Conservation (phyloP, 441 rosid species). For the Brassica balearica region DNA sequence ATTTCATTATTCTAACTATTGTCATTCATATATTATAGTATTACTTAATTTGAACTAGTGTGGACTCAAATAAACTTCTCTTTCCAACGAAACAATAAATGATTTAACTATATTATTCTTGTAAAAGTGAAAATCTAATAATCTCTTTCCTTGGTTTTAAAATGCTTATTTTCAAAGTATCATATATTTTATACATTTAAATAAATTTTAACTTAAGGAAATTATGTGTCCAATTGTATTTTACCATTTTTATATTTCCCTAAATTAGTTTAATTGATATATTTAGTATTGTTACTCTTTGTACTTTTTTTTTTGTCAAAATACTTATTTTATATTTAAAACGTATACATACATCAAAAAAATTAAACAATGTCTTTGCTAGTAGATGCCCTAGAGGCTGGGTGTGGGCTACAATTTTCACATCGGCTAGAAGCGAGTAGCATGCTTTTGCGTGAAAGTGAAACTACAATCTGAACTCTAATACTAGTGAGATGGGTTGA, state of each 20-base stretch:
- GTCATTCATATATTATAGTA: not conserved
- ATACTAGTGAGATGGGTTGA: conserved; percentile 44
- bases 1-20: not conserved
- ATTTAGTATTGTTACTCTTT: not conserved
- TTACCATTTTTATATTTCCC: not conserved
- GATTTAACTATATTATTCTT: not conserved
- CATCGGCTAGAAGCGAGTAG: conserved; percentile 35
- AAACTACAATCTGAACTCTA: conserved; percentile 39
- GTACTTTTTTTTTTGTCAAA: not conserved
- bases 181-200: not conserved
- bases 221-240: not conserved
- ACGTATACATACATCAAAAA: not conserved
- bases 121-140: not conserved
- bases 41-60: not conserved
- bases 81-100: not conserved
- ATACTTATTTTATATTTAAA: not conserved
- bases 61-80: conserved; percentile 2
- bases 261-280: not conserved
- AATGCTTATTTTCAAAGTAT: not conserved
- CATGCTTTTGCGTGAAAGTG: conserved; percentile 48
- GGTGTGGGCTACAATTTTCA: conserved; percentile 27
- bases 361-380: not conserved
- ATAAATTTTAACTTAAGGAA: not conserved
- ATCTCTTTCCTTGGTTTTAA: not conserved
- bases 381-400: conserved; percentile 24